Conservation (phyloP, 306 rosid species). For the Cicer judaicum region DNA sequence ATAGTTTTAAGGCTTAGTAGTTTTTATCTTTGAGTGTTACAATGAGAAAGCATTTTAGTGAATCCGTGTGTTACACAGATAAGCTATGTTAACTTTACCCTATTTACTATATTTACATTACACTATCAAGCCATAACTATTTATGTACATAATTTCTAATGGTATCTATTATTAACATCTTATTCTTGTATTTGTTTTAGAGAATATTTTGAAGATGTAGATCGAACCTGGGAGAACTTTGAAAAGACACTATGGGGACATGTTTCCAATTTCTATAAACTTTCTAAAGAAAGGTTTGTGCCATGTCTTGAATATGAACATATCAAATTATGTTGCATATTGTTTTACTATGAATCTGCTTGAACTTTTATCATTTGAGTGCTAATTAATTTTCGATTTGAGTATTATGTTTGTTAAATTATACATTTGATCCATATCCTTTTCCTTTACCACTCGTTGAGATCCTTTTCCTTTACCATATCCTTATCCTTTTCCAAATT, state of each 20-base stretch:
- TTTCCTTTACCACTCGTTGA: conserved; percentile 25
- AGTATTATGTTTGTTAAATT: conserved; percentile 16
- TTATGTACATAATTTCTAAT: background rate
- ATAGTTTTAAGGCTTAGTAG: conserved; percentile 9
- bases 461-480: conserved; percentile 7
- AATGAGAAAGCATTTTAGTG: background rate
- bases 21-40: background rate
- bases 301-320: conserved; percentile 40
- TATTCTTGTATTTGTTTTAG: conserved; percentile 52
- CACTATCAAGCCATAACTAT: background rate
- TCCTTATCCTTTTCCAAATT: conserved; percentile 8
- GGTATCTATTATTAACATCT: conserved; percentile 36
- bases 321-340: conserved; percentile 22
- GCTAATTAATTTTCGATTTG: conserved; percentile 31
- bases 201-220: conserved; percentile 96
- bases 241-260: conserved; percentile 95
- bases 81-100: background rate
- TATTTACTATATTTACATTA: background rate
- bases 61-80: background rate
- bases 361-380: conserved; percentile 18
- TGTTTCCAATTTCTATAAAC: conserved; percentile 82
- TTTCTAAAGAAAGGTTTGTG: conserved; percentile 88
- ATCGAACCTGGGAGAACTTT: conserved; percentile 93
- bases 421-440: conserved; percentile 30
- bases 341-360: conserved; percentile 33